Evolutionary conservation across 352 stramenopile species (phyloP), one percentile per base, ranked within the genome.

Genomic region (Pythium pectinolyticum): DNA sequence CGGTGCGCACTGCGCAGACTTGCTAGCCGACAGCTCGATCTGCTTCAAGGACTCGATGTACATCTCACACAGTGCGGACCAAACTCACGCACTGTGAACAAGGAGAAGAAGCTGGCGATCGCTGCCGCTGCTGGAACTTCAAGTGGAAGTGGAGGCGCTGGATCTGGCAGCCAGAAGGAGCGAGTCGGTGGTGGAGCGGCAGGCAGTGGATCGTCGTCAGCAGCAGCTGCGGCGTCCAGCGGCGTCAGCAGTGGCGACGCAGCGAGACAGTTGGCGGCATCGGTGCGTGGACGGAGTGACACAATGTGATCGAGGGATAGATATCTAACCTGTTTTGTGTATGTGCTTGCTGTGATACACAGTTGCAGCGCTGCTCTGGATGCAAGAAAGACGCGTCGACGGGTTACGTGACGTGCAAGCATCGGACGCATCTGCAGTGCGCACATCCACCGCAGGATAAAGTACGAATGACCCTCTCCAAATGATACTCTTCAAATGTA

Each of bases 1-100:
- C n/a, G n/a, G n/a, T n/a, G n/a, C n/a, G n/a, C n/a, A n/a, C n/a
- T n/a, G n/a, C 70, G 84, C 84, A 1, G 84, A 92, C 47, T 66
- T 92, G 43, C 69, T 89, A n/a, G 60, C 73, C 27, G 81, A 92
- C 63, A 81, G 84, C 20, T 88, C 81, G 24, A 90, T 92, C 72
- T 78, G 75, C 57, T 92, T 89, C 60, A 84, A 92, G 58, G 80
- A 88, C 66, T 68, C 77, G 27, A 66, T 90, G n/a, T 92, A 89
- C 75, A 84, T 79, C 66, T 89, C 80, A 2, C 81, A 81, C 15
- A 86, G 67, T 75, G 81, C 43, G 81, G 81, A 9, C 81, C 81
- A 2, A 88, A 86, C 61, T 75, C 67, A 17, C 81, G 78, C 14
- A 77, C 75, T 1, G 61, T 71, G n/a, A 69, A 72, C 45, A 90